Evolutionary conservation across 2,329 filamentous ascomycete genomes (phyloP), one percentile per base, ranked within the genome.

Genomic region (Sclerotinia minor): DNA sequence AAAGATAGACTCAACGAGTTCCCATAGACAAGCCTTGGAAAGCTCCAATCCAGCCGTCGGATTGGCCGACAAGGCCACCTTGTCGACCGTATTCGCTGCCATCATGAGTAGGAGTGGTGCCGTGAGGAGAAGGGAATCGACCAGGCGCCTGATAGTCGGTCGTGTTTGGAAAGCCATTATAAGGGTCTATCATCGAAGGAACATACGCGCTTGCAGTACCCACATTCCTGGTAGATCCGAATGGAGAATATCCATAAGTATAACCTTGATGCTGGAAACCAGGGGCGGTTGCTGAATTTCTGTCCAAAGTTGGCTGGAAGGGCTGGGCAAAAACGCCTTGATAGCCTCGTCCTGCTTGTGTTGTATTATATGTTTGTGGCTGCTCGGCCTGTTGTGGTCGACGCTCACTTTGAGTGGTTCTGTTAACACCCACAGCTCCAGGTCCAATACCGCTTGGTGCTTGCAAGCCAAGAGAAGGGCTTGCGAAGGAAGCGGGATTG

Each of bases 401-500:
- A 78, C 80, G 64, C 70, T 73, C 71, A 74, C 74, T 63, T 73
- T 69, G 75, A 78, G 81, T 54, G 77, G 77, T 59, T 77, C 78
- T 67, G 68, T 81, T 82, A 11, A 84, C 82, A 58, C 84, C 84
- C n/a, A 91, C 84, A 32, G 87, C 87, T 32, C 88, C 89, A 11
- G 87, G 87, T 0, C 87, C 86, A 73, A 90, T 84, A 38, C 86
- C 86, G 70, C 87, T 89, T 1, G 89, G 87, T 2, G 89, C 87
- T 76, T 89, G 88, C 29, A 93, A 81, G 35, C 90, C 90, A 60
- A 92, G 82, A 3, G 87, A 88, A 24, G 91, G 90, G 71, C 89
- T 94, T 32, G 91, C 91, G 78, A 98, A 97, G 0, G 94, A 97
- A 6, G 94, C 95, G 9, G 95, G 95, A 77, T 99, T 99, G 79